Percentiles rank a stretch among this genome's conserved stretches.
Evolutionary conservation across 208 protist genomes (phyloP).

Genomic region (Trypanosoma theileri): DNA sequence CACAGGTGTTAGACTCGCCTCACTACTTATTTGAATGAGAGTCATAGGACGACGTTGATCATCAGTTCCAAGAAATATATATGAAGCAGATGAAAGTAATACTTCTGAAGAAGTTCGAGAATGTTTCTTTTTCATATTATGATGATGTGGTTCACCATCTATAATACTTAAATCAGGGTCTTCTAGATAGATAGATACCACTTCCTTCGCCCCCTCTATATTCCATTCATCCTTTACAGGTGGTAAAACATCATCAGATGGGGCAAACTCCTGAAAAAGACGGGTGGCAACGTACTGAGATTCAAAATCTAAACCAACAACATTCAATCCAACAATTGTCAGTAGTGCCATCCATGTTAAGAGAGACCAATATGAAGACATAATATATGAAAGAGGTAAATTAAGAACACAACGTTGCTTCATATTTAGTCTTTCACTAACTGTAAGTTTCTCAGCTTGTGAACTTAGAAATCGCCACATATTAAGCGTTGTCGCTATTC

Average conservation of each 20-base stretch:
- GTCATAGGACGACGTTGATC: slow-evolving; percentile 81
- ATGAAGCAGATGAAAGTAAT: slow-evolving; percentile 76
- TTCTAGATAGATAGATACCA: slow-evolving; percentile 66
- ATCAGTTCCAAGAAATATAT: slow-evolving; percentile 68
- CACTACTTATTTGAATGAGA: slow-evolving; percentile 56
- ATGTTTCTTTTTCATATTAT: slow-evolving; percentile 18
- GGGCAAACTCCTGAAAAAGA: slow-evolving; percentile 76
- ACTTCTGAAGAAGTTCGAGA: slow-evolving; percentile 46
- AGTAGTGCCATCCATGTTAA: slow-evolving; percentile 68
- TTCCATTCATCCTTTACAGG: slow-evolving; percentile 36
- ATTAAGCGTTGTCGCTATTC: slow-evolving; percentile 86
- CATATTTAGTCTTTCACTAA: slow-evolving; percentile 71
- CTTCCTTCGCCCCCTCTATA: slow-evolving; percentile 45
- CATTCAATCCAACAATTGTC: slow-evolving; percentile 64
- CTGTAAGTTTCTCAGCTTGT: slow-evolving; percentile 78
- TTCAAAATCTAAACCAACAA: slow-evolving; percentile 84
- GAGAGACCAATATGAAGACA: slow-evolving; percentile 89
- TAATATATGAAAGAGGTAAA: slow-evolving; percentile 79
- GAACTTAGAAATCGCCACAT: slow-evolving; percentile 88
- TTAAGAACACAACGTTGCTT: slow-evolving; percentile 83
- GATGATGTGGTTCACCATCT: slow-evolving; percentile 23
- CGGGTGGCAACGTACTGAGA: slow-evolving; percentile 83
- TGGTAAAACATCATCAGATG: slow-evolving; percentile 61
- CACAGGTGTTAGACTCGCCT: slow-evolving; percentile 12
- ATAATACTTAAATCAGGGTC: slow-evolving; percentile 26